Evolutionary conservation across 768 basidiomycete genomes (phyloP).

Genomic region (Kwoniella europaea): DNA sequence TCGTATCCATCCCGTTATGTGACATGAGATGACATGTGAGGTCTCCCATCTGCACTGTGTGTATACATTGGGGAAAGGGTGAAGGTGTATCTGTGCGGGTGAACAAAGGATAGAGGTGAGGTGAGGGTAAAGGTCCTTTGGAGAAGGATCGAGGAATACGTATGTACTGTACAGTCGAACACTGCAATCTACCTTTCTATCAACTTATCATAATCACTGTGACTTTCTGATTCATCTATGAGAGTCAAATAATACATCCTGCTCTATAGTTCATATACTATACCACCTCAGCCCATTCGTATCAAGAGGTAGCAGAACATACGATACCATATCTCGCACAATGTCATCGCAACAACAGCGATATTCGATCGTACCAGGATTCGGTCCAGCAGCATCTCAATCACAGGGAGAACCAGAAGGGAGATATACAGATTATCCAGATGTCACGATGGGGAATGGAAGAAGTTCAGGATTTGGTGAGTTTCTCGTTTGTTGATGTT

Average conservation of each 20-base stretch:
- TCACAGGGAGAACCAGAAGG: neutral
- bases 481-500: neutral
- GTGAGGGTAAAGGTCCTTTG: neutral
- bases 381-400: slow-evolving; percentile 1
- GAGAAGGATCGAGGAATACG: neutral
- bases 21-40: too few species aligned
- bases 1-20: neutral
- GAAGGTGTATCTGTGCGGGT: neutral
- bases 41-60: too few species aligned
- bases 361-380: slow-evolving; percentile 21
- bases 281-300: too few species aligned
- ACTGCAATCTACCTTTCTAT: neutral
- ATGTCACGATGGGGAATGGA: slow-evolving; percentile 7
- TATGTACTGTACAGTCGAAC: neutral
- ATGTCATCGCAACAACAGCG: slow-evolving; percentile 18
- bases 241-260: too few species aligned
- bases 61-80: neutral
- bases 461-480: slow-evolving; percentile 21
- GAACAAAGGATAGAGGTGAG: neutral
- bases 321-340: neutral
- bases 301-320: neutral
- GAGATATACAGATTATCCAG: slow-evolving; percentile 3
- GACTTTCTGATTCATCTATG: too few species aligned
- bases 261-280: too few species aligned
- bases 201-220: neutral